phyloP scores from a whole-genome alignment of 2,329 filamentous ascomycete genomes.

The Fusarium chlamydosporum region DNA sequence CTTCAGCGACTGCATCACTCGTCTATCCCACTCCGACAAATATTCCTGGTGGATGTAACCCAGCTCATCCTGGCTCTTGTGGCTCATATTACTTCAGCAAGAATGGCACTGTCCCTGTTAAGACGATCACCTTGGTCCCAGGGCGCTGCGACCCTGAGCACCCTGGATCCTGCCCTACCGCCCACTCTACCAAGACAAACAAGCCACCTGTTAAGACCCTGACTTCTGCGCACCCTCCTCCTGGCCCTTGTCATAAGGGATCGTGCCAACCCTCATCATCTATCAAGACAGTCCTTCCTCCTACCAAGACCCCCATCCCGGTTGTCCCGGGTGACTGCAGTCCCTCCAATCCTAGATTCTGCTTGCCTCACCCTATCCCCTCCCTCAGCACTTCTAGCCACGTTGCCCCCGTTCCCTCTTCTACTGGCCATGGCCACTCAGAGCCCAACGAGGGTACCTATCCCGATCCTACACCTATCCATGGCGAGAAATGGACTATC shows the following conservation, averaged over 20 bases:
- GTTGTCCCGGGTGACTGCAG: slow-evolving; percentile 26
- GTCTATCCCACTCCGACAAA: slow-evolving; percentile 12
- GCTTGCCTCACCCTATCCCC: slow-evolving; percentile 11
- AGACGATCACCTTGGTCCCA: background rate
- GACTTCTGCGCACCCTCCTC: background rate
- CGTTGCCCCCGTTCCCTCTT: background rate
- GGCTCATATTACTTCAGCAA: background rate
- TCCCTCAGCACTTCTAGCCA: background rate
- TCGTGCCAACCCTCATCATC: background rate
- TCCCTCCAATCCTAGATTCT: slow-evolving; percentile 23
- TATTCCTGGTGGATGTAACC: slow-evolving; percentile 32
- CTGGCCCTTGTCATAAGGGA: background rate
- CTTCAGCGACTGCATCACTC: slow-evolving; percentile 20
- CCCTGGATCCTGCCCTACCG: background rate
- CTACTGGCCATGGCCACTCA: background rate
- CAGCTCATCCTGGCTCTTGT: slow-evolving; percentile 37
- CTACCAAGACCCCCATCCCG: slow-evolving; percentile 7
- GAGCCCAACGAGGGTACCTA: background rate
- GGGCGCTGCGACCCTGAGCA: background rate
- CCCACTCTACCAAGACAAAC: background rate
- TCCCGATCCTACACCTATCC: slow-evolving; percentile 19
- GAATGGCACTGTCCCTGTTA: background rate
- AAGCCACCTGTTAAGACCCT: background rate
- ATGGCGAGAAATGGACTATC: slow-evolving; percentile 33
- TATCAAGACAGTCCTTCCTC: slow-evolving; percentile 6